Evolutionary conservation across 768 basidiomycete genomes (phyloP), one percentile per base, ranked within the genome.

Genomic region (Leccinum aurantiacum): DNA sequence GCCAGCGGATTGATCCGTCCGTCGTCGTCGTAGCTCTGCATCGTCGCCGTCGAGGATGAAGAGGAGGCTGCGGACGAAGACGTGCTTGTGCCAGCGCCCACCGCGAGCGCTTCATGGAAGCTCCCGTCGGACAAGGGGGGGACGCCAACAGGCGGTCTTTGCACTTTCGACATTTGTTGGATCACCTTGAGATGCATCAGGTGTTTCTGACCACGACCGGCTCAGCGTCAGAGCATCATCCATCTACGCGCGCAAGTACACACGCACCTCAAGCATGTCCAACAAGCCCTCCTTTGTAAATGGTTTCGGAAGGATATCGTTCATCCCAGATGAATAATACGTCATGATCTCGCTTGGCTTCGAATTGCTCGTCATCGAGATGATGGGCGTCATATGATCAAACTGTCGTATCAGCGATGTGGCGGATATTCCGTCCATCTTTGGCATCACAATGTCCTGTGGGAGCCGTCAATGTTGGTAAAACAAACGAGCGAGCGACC

Each of bases 281-380:
- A 95, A 77, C 31, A 98, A 77, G 15, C 91, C 90, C 69, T 95
- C 87, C 72, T 93, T 93, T n/a, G 92, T 96, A 77, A 98, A 98
- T 3, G 96, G 96, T 74, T 98, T 98, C 8, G 95, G 91, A 17
- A 98, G 78, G 59, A 97, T 90, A 75, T 98, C 95, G 74, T 95
- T 98, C 95, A 98, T 98, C 17, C 95, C 90, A 79, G 69, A 61
- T 4, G 71, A 75, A 65, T 54, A 68, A 69, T 95, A 96, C 8
- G 88, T 91, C 85, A 95, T 87, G 62, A 96, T 89, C 74, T 96
- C 91, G 75, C 90, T 89, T 27, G 95, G 94, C 67, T 93, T 90
- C 57, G 91, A 93, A 73, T 95, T 96, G 68, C 87, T 89, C 55
- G 95, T 98, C 96, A 98, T 98, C 24, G 94, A 96, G 64, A 98